Evolutionary conservation across 495 filamentous ascomycete species (phyloP).

Genomic region (Filosporella fistucella): DNA sequence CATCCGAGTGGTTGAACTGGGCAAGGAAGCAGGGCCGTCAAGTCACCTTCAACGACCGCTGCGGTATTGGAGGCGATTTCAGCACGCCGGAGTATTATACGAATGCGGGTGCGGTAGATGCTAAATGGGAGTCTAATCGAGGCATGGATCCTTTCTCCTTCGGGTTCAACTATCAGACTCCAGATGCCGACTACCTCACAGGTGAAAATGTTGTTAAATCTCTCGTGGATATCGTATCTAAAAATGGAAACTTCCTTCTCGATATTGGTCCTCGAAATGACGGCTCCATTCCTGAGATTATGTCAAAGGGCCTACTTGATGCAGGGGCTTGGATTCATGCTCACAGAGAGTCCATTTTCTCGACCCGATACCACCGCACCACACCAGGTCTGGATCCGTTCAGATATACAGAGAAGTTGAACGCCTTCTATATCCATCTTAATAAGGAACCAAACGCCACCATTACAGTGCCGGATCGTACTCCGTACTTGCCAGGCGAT

Average conservation of each 20-base stretch:
- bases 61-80: constrained; percentile 36
- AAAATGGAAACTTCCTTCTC: constrained; percentile 15
- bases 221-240: constrained; percentile 12
- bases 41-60: constrained; percentile 38
- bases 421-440: too few species aligned
- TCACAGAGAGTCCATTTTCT: constrained; percentile 39
- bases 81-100: constrained; percentile 29
- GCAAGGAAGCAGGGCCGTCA: constrained; percentile 29
- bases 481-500: too few species aligned
- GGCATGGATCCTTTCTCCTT: constrained; percentile 44
- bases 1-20: constrained; percentile 34
- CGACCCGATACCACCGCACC: too few species aligned
- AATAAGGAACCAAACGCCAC: too few species aligned
- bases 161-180: constrained; percentile 41
- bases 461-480: too few species aligned
- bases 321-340: constrained; percentile 38
- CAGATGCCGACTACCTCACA: constrained; percentile 33
- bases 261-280: constrained; percentile 26
- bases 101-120: constrained; percentile 24
- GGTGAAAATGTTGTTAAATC: constrained; percentile 7
- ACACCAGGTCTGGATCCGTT: too few species aligned
- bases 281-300: constrained; percentile 38
- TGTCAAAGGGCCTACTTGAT: constrained; percentile 31
- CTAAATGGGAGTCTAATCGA: constrained; percentile 40
- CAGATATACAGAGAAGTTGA: too few species aligned